phyloP scores from a whole-genome alignment of 176 grass and related monocot species.

The Lolium multiflorum region DNA sequence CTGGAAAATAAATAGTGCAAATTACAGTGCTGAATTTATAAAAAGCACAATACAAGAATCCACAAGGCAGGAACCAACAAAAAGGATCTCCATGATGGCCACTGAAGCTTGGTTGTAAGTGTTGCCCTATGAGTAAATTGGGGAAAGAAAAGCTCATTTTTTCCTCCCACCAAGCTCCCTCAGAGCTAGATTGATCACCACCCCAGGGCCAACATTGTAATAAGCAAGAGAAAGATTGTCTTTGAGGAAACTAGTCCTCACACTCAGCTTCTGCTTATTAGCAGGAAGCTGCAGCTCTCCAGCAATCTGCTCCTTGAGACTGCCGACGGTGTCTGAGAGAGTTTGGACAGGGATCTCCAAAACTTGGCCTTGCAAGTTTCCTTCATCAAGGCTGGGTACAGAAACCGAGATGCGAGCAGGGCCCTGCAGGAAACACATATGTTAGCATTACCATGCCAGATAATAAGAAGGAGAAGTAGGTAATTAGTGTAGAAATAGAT shows the following conservation, averaged over 20 bases:
- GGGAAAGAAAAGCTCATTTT: conserved; percentile 60
- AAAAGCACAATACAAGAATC: conserved; percentile 28
- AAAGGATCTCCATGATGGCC: conserved; percentile 31
- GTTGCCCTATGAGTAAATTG: conserved; percentile 37
- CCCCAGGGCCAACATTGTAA: conserved; percentile 88
- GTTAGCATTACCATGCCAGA: conserved; percentile 29
- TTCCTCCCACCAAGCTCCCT: conserved; percentile 98
- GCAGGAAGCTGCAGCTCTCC: conserved; percentile 95
- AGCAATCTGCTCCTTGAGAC: conserved; percentile 96
- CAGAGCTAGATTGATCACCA: conserved; percentile 76
- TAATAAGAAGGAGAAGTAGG: neutral
- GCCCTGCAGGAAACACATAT: conserved; percentile 57
- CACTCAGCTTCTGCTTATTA: conserved; percentile 94
- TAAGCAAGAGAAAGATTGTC: conserved; percentile 95
- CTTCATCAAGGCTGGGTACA: conserved; percentile 93
- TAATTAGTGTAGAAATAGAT: neutral
- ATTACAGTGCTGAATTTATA: conserved; percentile 16
- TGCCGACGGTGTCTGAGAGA: conserved; percentile 79
- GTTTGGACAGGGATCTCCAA: conserved; percentile 84
- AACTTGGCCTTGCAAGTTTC: conserved; percentile 91
- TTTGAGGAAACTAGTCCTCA: conserved; percentile 83
- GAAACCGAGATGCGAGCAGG: conserved; percentile 73
- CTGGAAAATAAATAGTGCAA: neutral
- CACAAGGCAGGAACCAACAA: neutral
- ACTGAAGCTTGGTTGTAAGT: conserved; percentile 39